Conservation (phyloP, 768 basidiomycete genomes). For the Suillus hirtellus region DNA sequence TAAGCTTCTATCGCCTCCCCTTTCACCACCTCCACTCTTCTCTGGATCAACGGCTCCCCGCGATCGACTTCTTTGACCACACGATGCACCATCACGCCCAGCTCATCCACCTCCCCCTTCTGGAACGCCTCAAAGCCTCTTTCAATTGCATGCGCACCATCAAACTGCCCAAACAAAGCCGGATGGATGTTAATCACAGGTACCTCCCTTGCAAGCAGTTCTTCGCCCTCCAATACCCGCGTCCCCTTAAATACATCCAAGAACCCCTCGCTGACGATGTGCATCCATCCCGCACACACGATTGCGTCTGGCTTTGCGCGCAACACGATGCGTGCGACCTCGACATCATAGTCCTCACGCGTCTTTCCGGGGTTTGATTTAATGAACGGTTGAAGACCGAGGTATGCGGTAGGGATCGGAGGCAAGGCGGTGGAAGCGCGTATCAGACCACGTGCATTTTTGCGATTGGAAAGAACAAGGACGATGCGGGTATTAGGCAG, state of each 20-base stretch:
- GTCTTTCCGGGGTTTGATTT: conserved; percentile 72
- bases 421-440: conserved; percentile 74
- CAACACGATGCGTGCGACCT: conserved; percentile 71
- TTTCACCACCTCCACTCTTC: conserved; percentile 69
- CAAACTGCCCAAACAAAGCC: conserved; percentile 93
- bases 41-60: conserved; percentile 83
- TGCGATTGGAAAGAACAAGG: conserved; percentile 89
- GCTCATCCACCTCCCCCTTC: conserved; percentile 71
- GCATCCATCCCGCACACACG: conserved; percentile 99
- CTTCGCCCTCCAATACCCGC: conserved; percentile 35
- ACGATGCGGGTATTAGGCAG: conserved; percentile 71
- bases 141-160: conserved; percentile 89
- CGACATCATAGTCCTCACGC: conserved; percentile 81
- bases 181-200: conserved; percentile 97
- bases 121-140: conserved; percentile 89
- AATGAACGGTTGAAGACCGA: conserved; percentile 83
- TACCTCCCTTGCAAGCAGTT: conserved; percentile 40
- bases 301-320: conserved; percentile 74
- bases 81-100: conserved; percentile 92
- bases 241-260: conserved; percentile 61
- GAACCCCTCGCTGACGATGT: conserved; percentile 84
- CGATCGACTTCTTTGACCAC: conserved; percentile 93
- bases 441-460: conserved; percentile 84
- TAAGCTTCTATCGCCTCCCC: conserved; percentile 75
- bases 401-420: conserved; percentile 78